A percentile compares a stretch with the other conserved stretches of the same genome.
Conservation (phyloP, 169 alveolate genomes). For the Plasmodium falciparum region DNA sequence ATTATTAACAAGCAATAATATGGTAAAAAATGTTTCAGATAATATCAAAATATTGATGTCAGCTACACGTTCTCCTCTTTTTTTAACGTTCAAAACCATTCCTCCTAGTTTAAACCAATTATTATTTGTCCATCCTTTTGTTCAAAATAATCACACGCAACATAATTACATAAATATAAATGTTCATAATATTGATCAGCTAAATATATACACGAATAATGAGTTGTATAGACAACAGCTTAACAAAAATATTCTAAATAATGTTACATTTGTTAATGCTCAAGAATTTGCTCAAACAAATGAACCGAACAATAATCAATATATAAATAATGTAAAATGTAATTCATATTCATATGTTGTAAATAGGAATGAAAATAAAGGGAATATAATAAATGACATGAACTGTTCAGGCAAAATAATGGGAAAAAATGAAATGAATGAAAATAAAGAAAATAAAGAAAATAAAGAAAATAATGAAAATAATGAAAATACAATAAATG, state of each 20-base stretch:
- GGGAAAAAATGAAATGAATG: neutral
- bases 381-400: neutral
- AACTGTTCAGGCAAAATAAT: neutral
- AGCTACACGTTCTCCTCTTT: slow-evolving; percentile 64
- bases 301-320: too few species aligned
- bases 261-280: too few species aligned
- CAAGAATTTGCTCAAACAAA: too few species aligned
- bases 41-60: slow-evolving; percentile 63
- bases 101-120: neutral
- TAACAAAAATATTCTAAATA: too few species aligned
- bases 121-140: neutral
- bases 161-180: too few species aligned
- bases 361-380: neutral
- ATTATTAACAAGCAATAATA: slow-evolving; percentile 41
- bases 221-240: too few species aligned
- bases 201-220: too few species aligned
- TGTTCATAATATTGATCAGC: too few species aligned
- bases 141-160: neutral
- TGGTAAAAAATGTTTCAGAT: slow-evolving; percentile 35
- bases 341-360: neutral
- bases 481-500: neutral
- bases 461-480: too few species aligned
- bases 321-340: too few species aligned
- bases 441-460: neutral
- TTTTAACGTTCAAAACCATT: slow-evolving; percentile 20